A percentile compares a stretch with the other conserved stretches of the same genome.
These are phyloP conservation scores for Venturia oleaginea DNA, from an alignment of 2,329 filamentous ascomycete species.

Conservation along the genomic window DNA sequence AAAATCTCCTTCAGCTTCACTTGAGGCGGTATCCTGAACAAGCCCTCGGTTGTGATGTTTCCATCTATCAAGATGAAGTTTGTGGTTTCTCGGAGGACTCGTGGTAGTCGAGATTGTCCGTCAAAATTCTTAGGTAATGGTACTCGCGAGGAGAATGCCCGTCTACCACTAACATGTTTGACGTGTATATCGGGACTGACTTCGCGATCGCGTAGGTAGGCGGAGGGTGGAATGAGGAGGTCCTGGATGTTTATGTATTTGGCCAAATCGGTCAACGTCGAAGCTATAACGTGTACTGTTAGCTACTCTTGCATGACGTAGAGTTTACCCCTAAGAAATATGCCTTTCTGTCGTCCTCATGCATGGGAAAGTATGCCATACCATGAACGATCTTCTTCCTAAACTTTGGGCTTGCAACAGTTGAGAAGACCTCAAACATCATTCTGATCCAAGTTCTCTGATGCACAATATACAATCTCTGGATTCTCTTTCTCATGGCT, in stretches of 20 bases:
- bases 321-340: background rate
- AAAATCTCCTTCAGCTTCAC: constrained; percentile 40
- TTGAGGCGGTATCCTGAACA: constrained; percentile 46
- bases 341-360: background rate
- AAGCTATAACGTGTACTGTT: constrained; percentile 30
- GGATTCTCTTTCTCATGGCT: constrained; percentile 46
- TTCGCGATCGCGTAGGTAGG: constrained; percentile 46
- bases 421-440: constrained; percentile 47
- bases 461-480: constrained; percentile 49
- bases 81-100: constrained; percentile 44
- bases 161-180: constrained; percentile 35
- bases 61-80: constrained; percentile 40
- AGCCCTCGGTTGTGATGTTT: constrained; percentile 41
- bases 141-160: constrained; percentile 39
- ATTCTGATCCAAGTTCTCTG: constrained; percentile 49
- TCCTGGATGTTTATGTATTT: constrained; percentile 43
- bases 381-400: constrained; percentile 48
- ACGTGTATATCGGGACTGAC: constrained; percentile 38
- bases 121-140: constrained; percentile 38
- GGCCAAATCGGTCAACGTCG: constrained; percentile 40
- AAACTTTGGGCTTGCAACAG: constrained; percentile 49
- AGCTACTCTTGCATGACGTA: background rate
- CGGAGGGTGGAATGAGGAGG: constrained; percentile 44
- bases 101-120: constrained; percentile 40
- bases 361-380: constrained; percentile 20